These are phyloP conservation scores for Gossypium arboreum DNA, from an alignment of 345 rosid genomes.

Conservation along the genomic window DNA sequence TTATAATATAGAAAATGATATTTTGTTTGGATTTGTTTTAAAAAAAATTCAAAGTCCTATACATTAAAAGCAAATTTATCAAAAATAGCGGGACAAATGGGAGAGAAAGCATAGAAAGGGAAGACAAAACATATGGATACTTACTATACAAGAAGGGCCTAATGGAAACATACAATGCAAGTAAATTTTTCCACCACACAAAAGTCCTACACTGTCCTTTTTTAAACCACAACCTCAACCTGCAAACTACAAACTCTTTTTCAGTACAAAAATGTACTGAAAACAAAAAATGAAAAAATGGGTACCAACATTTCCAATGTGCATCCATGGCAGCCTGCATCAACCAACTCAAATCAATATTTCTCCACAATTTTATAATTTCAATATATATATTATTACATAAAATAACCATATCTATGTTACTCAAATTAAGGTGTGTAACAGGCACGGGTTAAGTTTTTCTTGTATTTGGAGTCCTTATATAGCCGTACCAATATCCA, in stretches of 20 bases:
- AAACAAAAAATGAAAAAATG: slow-evolving; percentile 64
- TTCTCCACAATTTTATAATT: background rate
- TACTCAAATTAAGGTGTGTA: background rate
- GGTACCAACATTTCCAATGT: slow-evolving; percentile 41
- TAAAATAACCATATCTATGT: background rate
- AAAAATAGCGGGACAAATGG: background rate
- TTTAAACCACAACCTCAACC: background rate
- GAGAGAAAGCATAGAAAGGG: background rate
- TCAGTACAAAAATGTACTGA: slow-evolving; percentile 46
- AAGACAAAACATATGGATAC: background rate
- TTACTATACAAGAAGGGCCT: background rate
- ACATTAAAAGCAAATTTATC: background rate
- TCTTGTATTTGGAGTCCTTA: too few relatives aligned
- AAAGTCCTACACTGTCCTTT: background rate
- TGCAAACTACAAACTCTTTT: slow-evolving; percentile 24
- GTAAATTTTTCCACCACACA: background rate
- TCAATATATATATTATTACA: background rate
- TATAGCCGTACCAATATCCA: background rate
- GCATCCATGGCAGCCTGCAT: slow-evolving; percentile 57
- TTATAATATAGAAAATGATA: too few relatives aligned
- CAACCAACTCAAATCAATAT: too few relatives aligned
- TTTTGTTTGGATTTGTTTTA: too few relatives aligned
- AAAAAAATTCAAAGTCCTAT: too few relatives aligned
- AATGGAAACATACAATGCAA: background rate
- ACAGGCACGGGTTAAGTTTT: too few relatives aligned